Evolutionary conservation across 1,284 basidiomycete species (phyloP).

Genomic region (Chalciporus piperatoides): DNA sequence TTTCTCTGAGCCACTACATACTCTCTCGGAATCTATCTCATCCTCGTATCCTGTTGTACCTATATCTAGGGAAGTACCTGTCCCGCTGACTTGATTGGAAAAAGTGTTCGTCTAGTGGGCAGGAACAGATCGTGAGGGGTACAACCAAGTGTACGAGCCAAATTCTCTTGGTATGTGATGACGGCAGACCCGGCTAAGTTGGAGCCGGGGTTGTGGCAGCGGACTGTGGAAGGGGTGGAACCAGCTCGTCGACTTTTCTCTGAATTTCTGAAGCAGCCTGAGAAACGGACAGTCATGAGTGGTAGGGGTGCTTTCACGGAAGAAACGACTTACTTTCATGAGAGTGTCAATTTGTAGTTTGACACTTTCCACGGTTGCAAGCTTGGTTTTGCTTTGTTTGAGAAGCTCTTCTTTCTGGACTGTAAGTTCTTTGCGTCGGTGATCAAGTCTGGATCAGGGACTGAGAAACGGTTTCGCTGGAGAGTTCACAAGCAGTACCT

Average conservation of each 20-base stretch:
- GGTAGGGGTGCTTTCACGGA: slow-evolving; percentile 7
- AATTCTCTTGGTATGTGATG: not conserved
- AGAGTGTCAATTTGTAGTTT: slow-evolving; percentile 69
- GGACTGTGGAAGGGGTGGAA: slow-evolving; percentile 41
- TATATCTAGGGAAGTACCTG: slow-evolving; percentile 27
- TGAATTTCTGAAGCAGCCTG: slow-evolving; percentile 68
- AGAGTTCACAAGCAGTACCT: slow-evolving; percentile 42
- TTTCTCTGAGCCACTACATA: slow-evolving; percentile 21
- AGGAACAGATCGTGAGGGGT: slow-evolving; percentile 1
- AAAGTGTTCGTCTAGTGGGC: slow-evolving; percentile 6
- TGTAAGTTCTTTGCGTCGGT: slow-evolving; percentile 58
- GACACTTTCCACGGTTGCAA: slow-evolving; percentile 65
- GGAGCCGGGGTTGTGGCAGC: slow-evolving; percentile 23
- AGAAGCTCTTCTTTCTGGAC: slow-evolving; percentile 69
- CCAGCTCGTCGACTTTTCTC: slow-evolving; percentile 69
- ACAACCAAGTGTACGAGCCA: not conserved
- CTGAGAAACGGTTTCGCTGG: slow-evolving; percentile 10
- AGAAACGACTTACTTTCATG: slow-evolving; percentile 52
- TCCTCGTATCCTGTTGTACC: slow-evolving; percentile 28
- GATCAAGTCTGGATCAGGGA: slow-evolving; percentile 51
- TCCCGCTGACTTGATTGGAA: slow-evolving; percentile 8
- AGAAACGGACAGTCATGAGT: slow-evolving; percentile 12
- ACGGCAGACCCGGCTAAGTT: slow-evolving; percentile 13
- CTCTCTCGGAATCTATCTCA: slow-evolving; percentile 23
- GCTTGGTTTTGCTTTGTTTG: slow-evolving; percentile 65